Conservation (phyloP, 2,329 filamentous ascomycete species). For the Botrytis deweyae region DNA sequence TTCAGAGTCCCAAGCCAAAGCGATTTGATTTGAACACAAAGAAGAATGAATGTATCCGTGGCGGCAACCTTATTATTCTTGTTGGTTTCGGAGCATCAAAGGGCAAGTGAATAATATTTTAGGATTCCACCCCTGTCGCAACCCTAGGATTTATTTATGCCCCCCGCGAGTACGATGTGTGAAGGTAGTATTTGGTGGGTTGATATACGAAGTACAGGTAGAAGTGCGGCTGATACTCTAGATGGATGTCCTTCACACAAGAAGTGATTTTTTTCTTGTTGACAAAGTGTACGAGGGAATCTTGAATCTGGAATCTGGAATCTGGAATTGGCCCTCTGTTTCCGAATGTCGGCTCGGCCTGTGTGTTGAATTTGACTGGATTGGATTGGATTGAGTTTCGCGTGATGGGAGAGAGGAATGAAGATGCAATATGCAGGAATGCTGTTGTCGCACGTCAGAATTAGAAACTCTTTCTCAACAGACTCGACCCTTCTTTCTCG, state of each 20-base stretch:
- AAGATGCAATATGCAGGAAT: slow-evolving; percentile 9
- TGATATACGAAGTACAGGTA: not conserved
- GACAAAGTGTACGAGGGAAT: not conserved
- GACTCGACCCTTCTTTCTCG: not conserved
- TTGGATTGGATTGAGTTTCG: not conserved
- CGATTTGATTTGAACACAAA: not conserved
- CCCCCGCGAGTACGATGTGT: not conserved
- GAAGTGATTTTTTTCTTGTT: not conserved
- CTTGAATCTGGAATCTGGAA: not conserved
- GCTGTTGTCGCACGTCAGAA: slow-evolving; percentile 18
- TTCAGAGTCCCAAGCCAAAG: not conserved
- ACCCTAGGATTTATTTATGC: slow-evolving; percentile 4
- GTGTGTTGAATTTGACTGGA: not conserved
- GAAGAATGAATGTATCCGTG: not conserved
- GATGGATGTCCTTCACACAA: not conserved
- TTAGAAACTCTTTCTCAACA: not conserved
- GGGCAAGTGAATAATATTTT: slow-evolving; percentile 3
- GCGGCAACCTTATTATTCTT: slow-evolving; percentile 2
- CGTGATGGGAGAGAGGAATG: slow-evolving; percentile 9
- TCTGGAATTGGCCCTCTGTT: not conserved
- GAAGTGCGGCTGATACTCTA: not conserved
- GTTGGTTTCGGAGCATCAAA: slow-evolving; percentile 10
- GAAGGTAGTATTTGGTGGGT: not conserved
- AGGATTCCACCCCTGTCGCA: not conserved
- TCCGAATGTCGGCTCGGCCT: not conserved